phyloP scores from a whole-genome alignment of 2,329 filamentous ascomycete species.

The Fusarium solani-melongenae region DNA sequence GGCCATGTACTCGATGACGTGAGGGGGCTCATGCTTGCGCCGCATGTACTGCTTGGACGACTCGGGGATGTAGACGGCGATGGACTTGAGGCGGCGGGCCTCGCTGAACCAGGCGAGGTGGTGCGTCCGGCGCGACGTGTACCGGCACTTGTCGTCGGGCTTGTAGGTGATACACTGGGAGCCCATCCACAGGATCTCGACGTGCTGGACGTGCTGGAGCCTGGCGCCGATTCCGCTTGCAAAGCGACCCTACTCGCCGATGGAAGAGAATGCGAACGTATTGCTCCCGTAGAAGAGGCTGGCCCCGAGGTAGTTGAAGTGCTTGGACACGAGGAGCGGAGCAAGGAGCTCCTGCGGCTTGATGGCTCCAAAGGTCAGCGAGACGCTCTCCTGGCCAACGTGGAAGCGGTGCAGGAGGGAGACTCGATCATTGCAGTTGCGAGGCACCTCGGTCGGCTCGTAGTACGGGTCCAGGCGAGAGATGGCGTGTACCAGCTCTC shows the following conservation, averaged over 20 bases:
- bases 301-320: slow-evolving; percentile 53
- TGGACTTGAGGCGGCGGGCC: slow-evolving; percentile 52
- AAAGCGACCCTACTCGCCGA: slow-evolving; percentile 63
- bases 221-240: slow-evolving; percentile 54
- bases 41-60: slow-evolving; percentile 44
- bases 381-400: slow-evolving; percentile 45
- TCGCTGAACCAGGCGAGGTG: slow-evolving; percentile 51
- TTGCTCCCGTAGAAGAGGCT: slow-evolving; percentile 62
- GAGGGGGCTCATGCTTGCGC: slow-evolving; percentile 49
- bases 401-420: slow-evolving; percentile 54
- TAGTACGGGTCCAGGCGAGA: slow-evolving; percentile 55
- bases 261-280: slow-evolving; percentile 63
- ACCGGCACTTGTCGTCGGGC: slow-evolving; percentile 31
- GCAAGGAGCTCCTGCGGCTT: slow-evolving; percentile 52
- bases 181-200: slow-evolving; percentile 58
- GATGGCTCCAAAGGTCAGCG: slow-evolving; percentile 44
- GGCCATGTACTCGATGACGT: slow-evolving; percentile 39
- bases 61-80: slow-evolving; percentile 57
- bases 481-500: slow-evolving; percentile 54
- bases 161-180: slow-evolving; percentile 46
- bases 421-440: neutral
- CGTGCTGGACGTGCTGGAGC: slow-evolving; percentile 55
- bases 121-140: slow-evolving; percentile 52
- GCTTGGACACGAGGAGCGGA: slow-evolving; percentile 53
- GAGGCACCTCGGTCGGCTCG: slow-evolving; percentile 32